Base-by-base conservation (phyloP, 1,284 basidiomycete genomes). In the Farysia itapuensis region DNA sequence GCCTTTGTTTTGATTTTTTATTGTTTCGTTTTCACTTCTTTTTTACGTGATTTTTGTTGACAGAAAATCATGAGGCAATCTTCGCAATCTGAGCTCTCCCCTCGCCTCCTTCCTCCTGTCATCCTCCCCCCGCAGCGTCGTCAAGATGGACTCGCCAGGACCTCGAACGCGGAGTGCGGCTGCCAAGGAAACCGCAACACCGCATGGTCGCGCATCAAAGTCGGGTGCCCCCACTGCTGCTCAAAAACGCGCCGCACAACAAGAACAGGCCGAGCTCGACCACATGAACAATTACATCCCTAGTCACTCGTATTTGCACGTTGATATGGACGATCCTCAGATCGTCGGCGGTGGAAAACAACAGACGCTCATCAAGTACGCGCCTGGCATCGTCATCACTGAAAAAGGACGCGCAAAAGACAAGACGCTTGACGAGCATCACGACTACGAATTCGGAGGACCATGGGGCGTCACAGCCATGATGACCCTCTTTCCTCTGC, bases 401-500 rank as follows among this genome's bases (percentile, higher is more conserved):
- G 73, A 76, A 34, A 61, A 69, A 33, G 74, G 74, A 19, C 51
- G 56, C 14, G 66, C 61, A 46, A 64, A 43, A 33, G 74, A 76
- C 64, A 71, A 71, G 61, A 56, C 63, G 43, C 65, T 76, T 45
- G 74, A 76, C 45, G 43, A 57, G 43, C 74, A 76, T 51, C 42
- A 61, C 23, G 69, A 69, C 36, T 74, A 49, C 80, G 93, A 98
- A 79, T 98, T 98, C 72, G 95, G 94, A 64, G 94, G 94, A 7
- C 93, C 94, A 32, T 81, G 82, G 79, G 94, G 95, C 35, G 90
- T 93, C 31, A 79, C 85, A 9, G 88, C 87, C 22, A 97, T 99
- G 81, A 98, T 99, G 88, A 82, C 86, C 22, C 85, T 88, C 40
- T 99, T 98, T 78, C 94, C 94, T 0, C 78, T 86, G 28, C 82